Base-by-base conservation (phyloP, 108 stramenopile species). In the Cyclotella baltica region DNA sequence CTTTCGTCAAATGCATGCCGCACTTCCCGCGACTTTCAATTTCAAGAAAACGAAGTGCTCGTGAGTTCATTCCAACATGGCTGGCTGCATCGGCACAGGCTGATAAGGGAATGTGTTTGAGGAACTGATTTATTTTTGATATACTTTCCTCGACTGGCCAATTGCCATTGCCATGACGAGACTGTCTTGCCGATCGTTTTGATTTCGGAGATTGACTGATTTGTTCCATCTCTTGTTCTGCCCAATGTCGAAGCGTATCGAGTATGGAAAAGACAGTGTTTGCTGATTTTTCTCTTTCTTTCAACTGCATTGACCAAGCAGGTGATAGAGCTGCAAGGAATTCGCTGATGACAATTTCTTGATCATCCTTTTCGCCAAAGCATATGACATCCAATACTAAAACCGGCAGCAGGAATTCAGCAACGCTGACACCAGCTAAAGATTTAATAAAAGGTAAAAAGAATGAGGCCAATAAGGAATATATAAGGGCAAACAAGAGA, bases 341-440 rank as follows among this genome's bases (percentile, higher is more conserved):
- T 77, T 97, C 96, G 13, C 78, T 77, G 19, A 84, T 50, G 38
- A 95, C 76, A 13, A 70, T 52, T 50, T 75, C 64, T 34, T 82
- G 72, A 62, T 94, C 96, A n/a, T 75, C 33, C 19, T 70, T 59
- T 22, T 77, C 70, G 20, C 94, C 96, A 63, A 91, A 95, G 68
- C 92, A 94, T 30, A 94, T 52, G 11, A 80, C 76, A 71, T 97
- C 96, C 15, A 94, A 83, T 11, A 97, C 78, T 8, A 97, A 78
- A 4, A 95, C 61, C 30, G 96, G 96, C 2, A 97, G 73, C 13
- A 97, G 68, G 58, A 93, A 93, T 73, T 97, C 94, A 8, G 89
- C 81, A 50, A 92, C 82, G 51, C 67, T 52, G 2, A 93, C 20
- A 8, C 92, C 93, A 50, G 87, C 80, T 65, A 18, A 4, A 9